Evolutionary conservation across 441 rosid genomes (phyloP), one percentile per base, ranked within the genome.

Genomic region (Brassica balearica): DNA sequence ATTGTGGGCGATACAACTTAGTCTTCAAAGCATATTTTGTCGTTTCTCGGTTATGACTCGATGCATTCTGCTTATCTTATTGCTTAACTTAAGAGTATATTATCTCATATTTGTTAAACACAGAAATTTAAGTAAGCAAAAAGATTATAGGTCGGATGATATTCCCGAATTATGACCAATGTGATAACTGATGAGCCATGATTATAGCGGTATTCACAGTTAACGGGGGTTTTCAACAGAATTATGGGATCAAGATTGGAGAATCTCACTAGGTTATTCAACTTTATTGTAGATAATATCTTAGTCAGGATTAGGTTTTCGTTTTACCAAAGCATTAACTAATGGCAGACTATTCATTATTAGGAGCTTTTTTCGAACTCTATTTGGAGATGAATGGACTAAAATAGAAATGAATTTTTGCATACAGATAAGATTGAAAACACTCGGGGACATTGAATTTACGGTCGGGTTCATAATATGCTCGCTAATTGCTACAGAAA

Each of bases 1-100:
- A 58, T 59, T 48, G 55, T 36, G 55, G 43, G 71, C 62, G 65
- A 72, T 71, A 60, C 76, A 80, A 80, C 76, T 80, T 80, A 72
- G 79, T 80, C 76, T 70, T 32, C 23, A 17, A 17, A 14, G 59
- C 69, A 19, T 19, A 46, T 27, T 11, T 17, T 68, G 48, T 69
- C 14, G 36, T 68, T 79, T 73, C 46, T 73, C 73, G 74, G 68
- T 46, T 72, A 68, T 62, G 74, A 51, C 53, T 73, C 38, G 1
- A 70, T 78, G 9, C 66, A 9, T 51, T 48, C 34, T 0, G 22
- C 10, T 77, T 78, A 61, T 78, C 74, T 65, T 34, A 65, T 71
- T 71, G 38, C 22, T 70, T 70, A 32, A 11, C 19, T 29, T 69
- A 55, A 17, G 34, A 69, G 17, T 51, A 32, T 55, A 36, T 58